Base-by-base conservation (phyloP, 345 rosid species). In the Hevea brasiliensis region DNA sequence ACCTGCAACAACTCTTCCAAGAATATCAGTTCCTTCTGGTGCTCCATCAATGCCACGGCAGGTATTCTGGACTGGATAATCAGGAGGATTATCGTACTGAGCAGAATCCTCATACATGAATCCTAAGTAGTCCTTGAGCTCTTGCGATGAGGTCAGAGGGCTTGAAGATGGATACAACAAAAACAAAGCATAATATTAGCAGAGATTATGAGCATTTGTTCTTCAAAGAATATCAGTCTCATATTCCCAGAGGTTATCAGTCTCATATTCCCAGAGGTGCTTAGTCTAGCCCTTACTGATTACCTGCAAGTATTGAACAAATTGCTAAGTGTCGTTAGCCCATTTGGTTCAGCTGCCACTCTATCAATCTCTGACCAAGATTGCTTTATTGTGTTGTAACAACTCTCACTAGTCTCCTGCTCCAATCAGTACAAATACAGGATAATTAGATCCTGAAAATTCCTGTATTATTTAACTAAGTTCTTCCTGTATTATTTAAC, bases 351-450 rank as follows among this genome's bases (percentile, higher is more conserved):
- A 13, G 74, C 70, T 41, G 74, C 83, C 50, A 76, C 47, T 64
- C 65, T 72, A 32, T 75, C 76, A 66, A 75, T 80, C 41, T 80
- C 83, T 10, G 61, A 44, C 83, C 83, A 80, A 8, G 77, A 80
- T 23, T 67, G 67, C 67, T 42, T 71, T 71, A 80, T 56, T 32
- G 83, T 75, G 32, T 67, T 67, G 62, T 75, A 80, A 62, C 83
- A 80, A 68, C 61, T 80, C 67, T 80, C 83, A 57, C 79, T 80
- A 4, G 44, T 7, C 0, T 61, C 50, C 79, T 80, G 47, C 67
- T 27, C 21, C 37, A 76, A 8, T 56, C 37, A 68, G 66, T 35
- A 14, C 3, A 40, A 9, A 40, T 0, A 44, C 23, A 45, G 41
- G 20, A 42, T 18, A 7, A n/a, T 63, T 63, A 21, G 51, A 44